A percentile compares a stretch with the other conserved stretches of the same genome.
Evolutionary conservation across 345 rosid genomes (phyloP).

Genomic region (Nephelium lappaceum): DNA sequence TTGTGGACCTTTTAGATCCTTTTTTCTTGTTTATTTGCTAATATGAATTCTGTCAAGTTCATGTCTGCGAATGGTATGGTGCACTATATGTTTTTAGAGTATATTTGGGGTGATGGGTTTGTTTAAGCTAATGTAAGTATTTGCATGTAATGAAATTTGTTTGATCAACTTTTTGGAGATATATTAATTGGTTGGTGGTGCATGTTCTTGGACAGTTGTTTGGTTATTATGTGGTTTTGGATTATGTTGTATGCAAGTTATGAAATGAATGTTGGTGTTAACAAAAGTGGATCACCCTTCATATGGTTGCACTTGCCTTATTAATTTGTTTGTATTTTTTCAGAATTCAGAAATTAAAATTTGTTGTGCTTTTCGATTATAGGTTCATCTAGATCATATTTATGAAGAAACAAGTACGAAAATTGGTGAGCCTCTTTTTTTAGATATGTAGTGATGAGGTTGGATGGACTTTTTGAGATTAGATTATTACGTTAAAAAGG

Average conservation of each 20-base stretch:
- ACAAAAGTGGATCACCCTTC: background rate
- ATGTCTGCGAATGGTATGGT: background rate
- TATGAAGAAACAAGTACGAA: slow-evolving; percentile 60
- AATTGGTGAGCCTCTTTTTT: slow-evolving; percentile 48
- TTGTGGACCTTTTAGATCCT: background rate
- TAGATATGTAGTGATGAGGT: background rate
- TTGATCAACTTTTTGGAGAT: background rate
- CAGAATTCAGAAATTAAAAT: background rate
- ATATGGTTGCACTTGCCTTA: background rate
- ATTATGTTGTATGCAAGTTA: background rate
- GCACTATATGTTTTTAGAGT: background rate
- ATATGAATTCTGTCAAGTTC: background rate
- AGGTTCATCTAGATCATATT: slow-evolving; percentile 77
- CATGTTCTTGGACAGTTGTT: background rate
- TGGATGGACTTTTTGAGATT: background rate
- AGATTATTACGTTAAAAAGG: background rate
- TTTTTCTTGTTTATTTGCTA: background rate
- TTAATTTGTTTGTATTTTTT: background rate
- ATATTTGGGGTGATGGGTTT: background rate
- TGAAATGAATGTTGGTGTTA: background rate
- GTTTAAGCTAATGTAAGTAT: background rate
- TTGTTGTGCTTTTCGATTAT: slow-evolving; percentile 13
- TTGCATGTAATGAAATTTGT: background rate
- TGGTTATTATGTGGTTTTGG: background rate
- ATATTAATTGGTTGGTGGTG: background rate